These are phyloP conservation scores for Fusarium sp. DNA, from an alignment of 2,329 filamentous ascomycete genomes.

Conservation along the genomic window DNA sequence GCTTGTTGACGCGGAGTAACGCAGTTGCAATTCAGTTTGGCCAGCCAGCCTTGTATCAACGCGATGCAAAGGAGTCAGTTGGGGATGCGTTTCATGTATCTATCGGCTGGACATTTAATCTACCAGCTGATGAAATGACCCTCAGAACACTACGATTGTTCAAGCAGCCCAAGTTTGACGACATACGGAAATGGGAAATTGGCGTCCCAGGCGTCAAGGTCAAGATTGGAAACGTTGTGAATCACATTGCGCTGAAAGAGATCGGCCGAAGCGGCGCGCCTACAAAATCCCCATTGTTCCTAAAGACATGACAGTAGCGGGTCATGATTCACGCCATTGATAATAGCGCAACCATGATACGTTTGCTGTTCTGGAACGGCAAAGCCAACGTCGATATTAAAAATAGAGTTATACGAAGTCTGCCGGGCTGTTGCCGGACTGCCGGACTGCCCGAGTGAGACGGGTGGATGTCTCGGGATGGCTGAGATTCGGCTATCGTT, in stretches of 20 bases:
- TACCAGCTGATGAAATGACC: conserved; percentile 60
- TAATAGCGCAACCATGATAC: background rate
- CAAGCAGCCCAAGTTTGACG: conserved; percentile 41
- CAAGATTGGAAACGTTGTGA: conserved; percentile 81
- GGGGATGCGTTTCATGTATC: conserved; percentile 82
- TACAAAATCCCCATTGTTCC: conserved; percentile 18
- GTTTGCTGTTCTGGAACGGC: background rate
- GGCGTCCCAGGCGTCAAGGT: conserved; percentile 74
- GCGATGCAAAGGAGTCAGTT: conserved; percentile 41
- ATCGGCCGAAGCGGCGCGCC: conserved; percentile 4
- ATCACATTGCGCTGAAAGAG: conserved; percentile 58
- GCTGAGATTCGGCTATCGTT: conserved; percentile 13
- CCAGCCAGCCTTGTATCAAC: conserved; percentile 79
- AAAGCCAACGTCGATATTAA: background rate
- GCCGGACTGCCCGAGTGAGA: background rate
- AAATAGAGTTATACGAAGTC: background rate
- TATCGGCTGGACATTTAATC: conserved; percentile 82
- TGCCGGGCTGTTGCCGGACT: background rate
- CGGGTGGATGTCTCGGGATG: conserved; percentile 11
- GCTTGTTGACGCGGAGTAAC: conserved; percentile 78
- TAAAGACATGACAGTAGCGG: conserved; percentile 28
- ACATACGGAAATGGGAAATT: conserved; percentile 61
- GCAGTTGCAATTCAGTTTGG: conserved; percentile 75
- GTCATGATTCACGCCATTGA: conserved; percentile 6
- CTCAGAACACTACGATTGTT: conserved; percentile 48